Percentiles rank a stretch among this genome's conserved stretches.
Conservation (phyloP, 805 yeast species). For the Ogataea naganishii region DNA sequence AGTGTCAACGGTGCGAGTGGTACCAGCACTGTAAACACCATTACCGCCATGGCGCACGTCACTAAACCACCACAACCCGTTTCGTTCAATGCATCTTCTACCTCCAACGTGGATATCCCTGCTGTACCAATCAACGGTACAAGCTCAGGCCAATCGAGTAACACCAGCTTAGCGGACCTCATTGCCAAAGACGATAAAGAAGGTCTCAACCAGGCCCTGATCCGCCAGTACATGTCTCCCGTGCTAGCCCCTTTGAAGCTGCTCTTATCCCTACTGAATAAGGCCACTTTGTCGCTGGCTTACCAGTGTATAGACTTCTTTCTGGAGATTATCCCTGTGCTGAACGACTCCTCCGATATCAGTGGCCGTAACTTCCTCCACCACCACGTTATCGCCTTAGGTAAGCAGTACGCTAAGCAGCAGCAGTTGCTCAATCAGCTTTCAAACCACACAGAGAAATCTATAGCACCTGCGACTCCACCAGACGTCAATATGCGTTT, state of each 20-base stretch:
- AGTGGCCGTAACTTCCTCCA: conserved; percentile 81
- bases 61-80: conserved; percentile 5
- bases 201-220: conserved; percentile 34
- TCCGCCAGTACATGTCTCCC: conserved; percentile 33
- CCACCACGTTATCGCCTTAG: conserved; percentile 70
- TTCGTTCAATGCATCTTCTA: conserved; percentile 14
- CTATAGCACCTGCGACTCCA: conserved; percentile 39
- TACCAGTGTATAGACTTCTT: conserved; percentile 49
- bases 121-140: too few relatives aligned
- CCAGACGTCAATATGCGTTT: conserved; percentile 40
- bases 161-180: conserved; percentile 10
- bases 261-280: conserved; percentile 53
- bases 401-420: conserved; percentile 44
- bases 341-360: conserved; percentile 63
- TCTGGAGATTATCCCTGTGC: conserved; percentile 38
- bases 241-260: conserved; percentile 46
- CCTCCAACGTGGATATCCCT: conserved; percentile 15
- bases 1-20: background rate
- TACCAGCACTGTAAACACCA: background rate
- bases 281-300: conserved; percentile 50
- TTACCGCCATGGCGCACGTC: too few relatives aligned
- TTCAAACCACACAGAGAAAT: conserved; percentile 7
- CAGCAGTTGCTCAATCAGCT: conserved; percentile 8
- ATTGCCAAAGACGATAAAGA: conserved; percentile 22
- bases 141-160: conserved; percentile 1